Evolutionary conservation across 345 rosid species (phyloP).

Genomic region (Eucalyptus guilfoylei): DNA sequence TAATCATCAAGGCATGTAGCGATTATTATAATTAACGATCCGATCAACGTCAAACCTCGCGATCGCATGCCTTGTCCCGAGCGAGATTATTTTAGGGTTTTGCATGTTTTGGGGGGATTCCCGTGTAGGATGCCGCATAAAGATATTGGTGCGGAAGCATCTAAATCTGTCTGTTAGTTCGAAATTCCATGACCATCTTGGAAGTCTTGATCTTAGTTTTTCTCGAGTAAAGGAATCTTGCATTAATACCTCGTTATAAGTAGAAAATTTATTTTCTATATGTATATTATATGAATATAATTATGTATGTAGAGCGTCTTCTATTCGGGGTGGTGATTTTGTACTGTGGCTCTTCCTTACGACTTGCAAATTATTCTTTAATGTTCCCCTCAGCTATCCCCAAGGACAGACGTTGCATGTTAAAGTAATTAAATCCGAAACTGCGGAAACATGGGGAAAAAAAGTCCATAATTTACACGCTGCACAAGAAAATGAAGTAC

Average conservation of each 20-base stretch:
- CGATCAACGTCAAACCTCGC: constrained; percentile 1
- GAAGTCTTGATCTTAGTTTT: background rate
- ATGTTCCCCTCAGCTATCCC: background rate
- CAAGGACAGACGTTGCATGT: background rate
- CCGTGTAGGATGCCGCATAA: background rate
- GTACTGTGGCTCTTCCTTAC: background rate
- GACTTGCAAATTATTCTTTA: background rate
- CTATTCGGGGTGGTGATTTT: background rate
- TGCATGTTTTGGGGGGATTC: background rate
- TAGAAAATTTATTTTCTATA: background rate
- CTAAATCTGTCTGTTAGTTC: background rate
- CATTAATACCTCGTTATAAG: background rate
- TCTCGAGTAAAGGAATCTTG: background rate
- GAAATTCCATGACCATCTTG: background rate
- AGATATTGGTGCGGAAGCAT: background rate
- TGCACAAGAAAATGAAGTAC: background rate
- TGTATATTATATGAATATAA: background rate
- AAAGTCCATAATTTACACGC: background rate
- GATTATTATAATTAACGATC: background rate
- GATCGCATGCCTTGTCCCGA: background rate
- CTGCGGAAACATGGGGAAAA: background rate
- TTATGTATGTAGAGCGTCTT: background rate
- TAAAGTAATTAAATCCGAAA: background rate
- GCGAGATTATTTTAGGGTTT: background rate
- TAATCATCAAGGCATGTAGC: background rate